Percentiles rank a stretch among this genome's conserved stretches.
phyloP scores from a whole-genome alignment of 495 filamentous ascomycete genomes.

The Hypoxylon cercidicola region DNA sequence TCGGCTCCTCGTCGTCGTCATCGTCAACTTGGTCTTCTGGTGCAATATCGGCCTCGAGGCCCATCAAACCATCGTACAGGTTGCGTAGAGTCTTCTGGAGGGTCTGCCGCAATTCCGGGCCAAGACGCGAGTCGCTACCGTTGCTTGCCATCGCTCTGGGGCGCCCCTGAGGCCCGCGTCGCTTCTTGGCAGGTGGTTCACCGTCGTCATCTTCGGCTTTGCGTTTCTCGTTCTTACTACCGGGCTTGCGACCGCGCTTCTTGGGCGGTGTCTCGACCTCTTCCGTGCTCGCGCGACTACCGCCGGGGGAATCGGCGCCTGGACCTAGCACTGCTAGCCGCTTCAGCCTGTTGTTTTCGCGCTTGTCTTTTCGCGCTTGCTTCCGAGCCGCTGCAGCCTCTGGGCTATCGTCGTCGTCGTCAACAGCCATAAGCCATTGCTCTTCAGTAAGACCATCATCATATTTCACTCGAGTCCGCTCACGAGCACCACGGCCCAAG shows the following conservation, averaged over 20 bases:
- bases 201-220: conserved; percentile 87
- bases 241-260: conserved; percentile 83
- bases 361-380: conserved; percentile 80
- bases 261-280: conserved; percentile 67
- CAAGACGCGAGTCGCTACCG: conserved; percentile 44
- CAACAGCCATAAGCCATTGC: conserved; percentile 93
- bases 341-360: conserved; percentile 78
- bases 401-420: conserved; percentile 92
- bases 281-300: conserved; percentile 83
- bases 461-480: conserved; percentile 91
- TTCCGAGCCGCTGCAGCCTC: conserved; percentile 94
- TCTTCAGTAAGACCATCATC: conserved; percentile 98
- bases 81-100: conserved; percentile 79
- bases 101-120: conserved; percentile 63
- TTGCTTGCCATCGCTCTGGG: conserved; percentile 63
- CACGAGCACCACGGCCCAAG: conserved; percentile 89
- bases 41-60: conserved; percentile 73
- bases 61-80: conserved; percentile 81
- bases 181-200: conserved; percentile 82
- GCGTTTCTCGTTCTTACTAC: conserved; percentile 77
- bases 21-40: conserved; percentile 67
- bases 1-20: conserved; percentile 54
- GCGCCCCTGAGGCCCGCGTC: conserved; percentile 69
- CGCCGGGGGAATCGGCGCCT: conserved; percentile 77
- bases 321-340: conserved; percentile 57